Base-by-base conservation (phyloP, 2,329 filamentous ascomycete species). In the Epichloe brachyelytri region DNA sequence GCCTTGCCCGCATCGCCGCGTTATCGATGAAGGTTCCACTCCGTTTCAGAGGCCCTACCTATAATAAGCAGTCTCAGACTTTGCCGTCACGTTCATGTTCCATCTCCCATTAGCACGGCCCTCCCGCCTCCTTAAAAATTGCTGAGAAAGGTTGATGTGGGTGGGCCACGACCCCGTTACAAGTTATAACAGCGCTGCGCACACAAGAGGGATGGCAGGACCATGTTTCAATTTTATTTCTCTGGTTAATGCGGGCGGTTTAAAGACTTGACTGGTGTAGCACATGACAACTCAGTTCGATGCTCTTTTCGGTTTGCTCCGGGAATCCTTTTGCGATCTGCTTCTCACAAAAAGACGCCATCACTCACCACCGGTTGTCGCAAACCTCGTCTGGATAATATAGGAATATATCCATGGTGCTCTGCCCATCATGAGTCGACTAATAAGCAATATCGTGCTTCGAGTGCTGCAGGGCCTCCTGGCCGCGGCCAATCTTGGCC, bases 381-480 rank as follows among this genome's bases (percentile, higher is more conserved):
- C 12, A 10, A 30, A 44, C 19, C 5, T 12, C 40, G 30, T n/a
- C 40, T 19, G 14, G 20, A 17, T 44, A 30, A 30, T 30, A 30
- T 30, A 30, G 26, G 26, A 30, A 30, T 30, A 10, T 30, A 14
- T 17, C 14, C 4, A 20, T 50, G 20, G 36, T 36, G 30, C 26
- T 14, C 40, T n/a, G 20, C n/a, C 47, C 22, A 46, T 20, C 49
- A 60, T 60, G 58, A 51, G 52, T 45, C 54, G 48, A 49, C 26
- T 41, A 4, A 53, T 41, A 4, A 53, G 47, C 22, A 53, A 47
- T 14, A 38, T 52, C 17, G 51, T 46, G 37, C 54, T 60, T 15
- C 55, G 58, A 22, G 49, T 53, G 36, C 46, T 57, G 14, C 55
- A 59, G 34, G 54, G 43, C 52, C n/a, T 58, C 22, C 19, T 57